Percentiles rank a stretch among this genome's conserved stretches.
These are phyloP conservation scores for Boletus sp. DNA, from an alignment of 768 basidiomycete genomes.

Conservation along the genomic window DNA sequence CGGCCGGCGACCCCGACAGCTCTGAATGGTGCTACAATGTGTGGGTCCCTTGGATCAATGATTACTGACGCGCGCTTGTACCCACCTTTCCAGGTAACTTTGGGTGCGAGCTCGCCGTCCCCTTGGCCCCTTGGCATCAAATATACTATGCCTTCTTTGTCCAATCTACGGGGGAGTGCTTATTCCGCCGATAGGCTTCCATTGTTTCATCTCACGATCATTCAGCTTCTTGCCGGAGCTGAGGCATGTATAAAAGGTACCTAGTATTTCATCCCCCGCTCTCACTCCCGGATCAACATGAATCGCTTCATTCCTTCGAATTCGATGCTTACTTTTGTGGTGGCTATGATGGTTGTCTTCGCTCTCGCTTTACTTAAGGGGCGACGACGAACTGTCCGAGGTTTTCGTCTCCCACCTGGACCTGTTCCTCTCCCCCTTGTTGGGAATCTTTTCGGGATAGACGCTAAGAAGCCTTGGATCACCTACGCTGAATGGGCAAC, in stretches of 20 bases:
- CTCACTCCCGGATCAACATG: neutral
- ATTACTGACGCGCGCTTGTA: too few species aligned
- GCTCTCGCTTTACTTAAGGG: neutral
- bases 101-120: too few species aligned
- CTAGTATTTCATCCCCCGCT: neutral
- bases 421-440: neutral
- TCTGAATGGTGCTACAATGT: too few species aligned
- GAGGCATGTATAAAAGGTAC: neutral
- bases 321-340: neutral
- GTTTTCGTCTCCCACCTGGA: conserved; percentile 13
- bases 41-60: too few species aligned
- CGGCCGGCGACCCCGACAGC: too few species aligned
- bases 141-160: too few species aligned
- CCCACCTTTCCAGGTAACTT: too few species aligned
- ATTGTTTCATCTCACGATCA: too few species aligned
- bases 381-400: neutral
- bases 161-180: too few species aligned
- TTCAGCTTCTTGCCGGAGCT: too few species aligned
- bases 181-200: too few species aligned
- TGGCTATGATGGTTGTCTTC: neutral
- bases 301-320: neutral
- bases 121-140: too few species aligned
- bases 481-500: conserved; percentile 18
- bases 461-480: conserved; percentile 16
- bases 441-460: conserved; percentile 13